phyloP scores from a whole-genome alignment of 495 filamentous ascomycete species.

The Neurospora tetrasperma region DNA sequence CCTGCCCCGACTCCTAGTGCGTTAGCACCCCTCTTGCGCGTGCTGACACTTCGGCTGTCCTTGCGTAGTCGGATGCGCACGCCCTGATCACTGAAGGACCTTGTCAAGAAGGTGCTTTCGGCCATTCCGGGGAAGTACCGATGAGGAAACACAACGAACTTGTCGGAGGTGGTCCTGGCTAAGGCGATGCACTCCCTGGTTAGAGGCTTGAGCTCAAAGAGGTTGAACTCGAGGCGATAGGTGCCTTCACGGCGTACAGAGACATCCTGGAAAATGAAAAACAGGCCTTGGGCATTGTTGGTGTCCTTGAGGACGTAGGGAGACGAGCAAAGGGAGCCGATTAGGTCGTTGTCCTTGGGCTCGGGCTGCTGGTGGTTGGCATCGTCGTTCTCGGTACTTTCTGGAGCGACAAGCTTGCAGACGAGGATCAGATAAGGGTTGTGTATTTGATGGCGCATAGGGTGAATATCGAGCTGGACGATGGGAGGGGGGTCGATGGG shows the following conservation, averaged over 20 bases:
- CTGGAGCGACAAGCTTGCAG: conserved; percentile 43
- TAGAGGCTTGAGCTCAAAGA: conserved; percentile 81
- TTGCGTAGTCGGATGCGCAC: conserved; percentile 84
- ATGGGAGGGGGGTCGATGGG: conserved; percentile 93
- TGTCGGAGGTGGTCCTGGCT: conserved; percentile 59
- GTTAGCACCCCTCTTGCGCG: conserved; percentile 30
- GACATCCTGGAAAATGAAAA: conserved; percentile 94
- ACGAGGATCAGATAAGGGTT: conserved; percentile 52
- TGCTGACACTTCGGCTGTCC: conserved; percentile 44
- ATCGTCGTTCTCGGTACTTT: conserved; percentile 38
- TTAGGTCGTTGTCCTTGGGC: conserved; percentile 46
- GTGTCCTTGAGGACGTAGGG: conserved; percentile 87
- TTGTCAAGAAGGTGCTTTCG: conserved; percentile 85
- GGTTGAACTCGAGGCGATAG: conserved; percentile 71
- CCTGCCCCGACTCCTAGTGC: not conserved
- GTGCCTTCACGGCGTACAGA: conserved; percentile 74
- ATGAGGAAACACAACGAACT: conserved; percentile 62
- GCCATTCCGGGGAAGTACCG: conserved; percentile 82
- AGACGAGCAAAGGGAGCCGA: conserved; percentile 79
- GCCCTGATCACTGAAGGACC: conserved; percentile 91
- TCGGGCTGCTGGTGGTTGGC: conserved; percentile 22
- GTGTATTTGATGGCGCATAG: conserved; percentile 48
- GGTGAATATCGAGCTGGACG: conserved; percentile 67
- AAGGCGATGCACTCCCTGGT: conserved; percentile 40
- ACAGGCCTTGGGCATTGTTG: conserved; percentile 85